phyloP scores from a whole-genome alignment of 768 basidiomycete species.

The Suillus subaureus region DNA sequence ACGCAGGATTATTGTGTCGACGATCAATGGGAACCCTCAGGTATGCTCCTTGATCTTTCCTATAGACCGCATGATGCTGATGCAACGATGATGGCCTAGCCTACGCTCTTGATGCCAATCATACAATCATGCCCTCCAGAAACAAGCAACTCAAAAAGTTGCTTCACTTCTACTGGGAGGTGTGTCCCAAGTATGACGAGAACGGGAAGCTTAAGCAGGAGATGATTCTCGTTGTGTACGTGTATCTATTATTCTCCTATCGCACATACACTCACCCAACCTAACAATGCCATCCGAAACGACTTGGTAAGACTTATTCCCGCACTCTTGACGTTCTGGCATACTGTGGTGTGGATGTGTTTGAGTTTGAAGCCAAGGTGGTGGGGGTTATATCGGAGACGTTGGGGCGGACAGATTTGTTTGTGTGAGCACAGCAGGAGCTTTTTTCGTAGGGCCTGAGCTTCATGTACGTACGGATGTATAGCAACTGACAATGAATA shows the following conservation, averaged over 20 bases:
- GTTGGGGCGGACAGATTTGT: no score
- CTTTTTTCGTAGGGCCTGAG: no score
- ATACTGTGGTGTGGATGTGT: no score
- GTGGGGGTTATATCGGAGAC: no score
- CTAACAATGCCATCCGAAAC: conserved; percentile 60
- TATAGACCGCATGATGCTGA: no score
- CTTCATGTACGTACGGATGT: no score
- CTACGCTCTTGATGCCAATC: not conserved
- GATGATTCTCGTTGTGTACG: conserved; percentile 99
- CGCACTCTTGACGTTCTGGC: not conserved
- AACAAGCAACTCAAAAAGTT: conserved; percentile 96
- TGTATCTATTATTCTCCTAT: conserved; percentile 24
- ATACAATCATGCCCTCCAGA: conserved; percentile 58
- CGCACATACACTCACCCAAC: conserved; percentile 15
- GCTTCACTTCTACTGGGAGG: conserved; percentile 95
- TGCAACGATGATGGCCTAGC: not conserved
- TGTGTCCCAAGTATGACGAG: conserved; percentile 98
- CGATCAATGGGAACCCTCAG: no score
- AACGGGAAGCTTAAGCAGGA: conserved; percentile 98
- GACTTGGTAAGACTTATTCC: not conserved
- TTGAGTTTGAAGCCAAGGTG: no score
- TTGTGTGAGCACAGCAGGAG: no score
- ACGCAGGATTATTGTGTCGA: no score
- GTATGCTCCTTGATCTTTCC: no score
- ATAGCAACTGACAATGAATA: no score